phyloP scores from a whole-genome alignment of 768 basidiomycete genomes.

The Lanmaoa rubissima region DNA sequence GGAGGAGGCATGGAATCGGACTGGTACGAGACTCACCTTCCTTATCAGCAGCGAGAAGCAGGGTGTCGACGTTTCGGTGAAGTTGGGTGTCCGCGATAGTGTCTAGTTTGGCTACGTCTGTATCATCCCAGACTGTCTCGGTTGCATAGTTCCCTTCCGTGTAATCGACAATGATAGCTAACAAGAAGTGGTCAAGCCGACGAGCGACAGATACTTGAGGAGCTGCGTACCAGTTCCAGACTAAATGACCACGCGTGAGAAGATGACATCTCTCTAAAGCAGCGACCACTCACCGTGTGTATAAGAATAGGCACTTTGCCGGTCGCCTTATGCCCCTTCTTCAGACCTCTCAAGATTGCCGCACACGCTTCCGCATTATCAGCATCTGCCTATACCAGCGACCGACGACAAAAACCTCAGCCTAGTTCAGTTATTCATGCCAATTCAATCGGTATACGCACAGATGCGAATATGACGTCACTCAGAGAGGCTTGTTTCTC shows the following conservation, averaged over 20 bases:
- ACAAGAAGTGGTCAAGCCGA: not conserved
- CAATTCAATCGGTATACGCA: slow-evolving; percentile 15
- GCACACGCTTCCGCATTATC: slow-evolving; percentile 46
- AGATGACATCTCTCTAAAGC: not conserved
- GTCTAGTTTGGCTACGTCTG: slow-evolving; percentile 45
- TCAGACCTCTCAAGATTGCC: slow-evolving; percentile 52
- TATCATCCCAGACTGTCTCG: slow-evolving; percentile 48
- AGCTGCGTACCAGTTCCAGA: slow-evolving; percentile 46
- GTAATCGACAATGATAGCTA: slow-evolving; percentile 45
- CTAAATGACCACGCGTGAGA: slow-evolving; percentile 25
- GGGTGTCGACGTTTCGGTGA: slow-evolving; percentile 53
- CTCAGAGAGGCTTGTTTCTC: slow-evolving; percentile 44
- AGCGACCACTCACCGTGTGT: slow-evolving; percentile 50
- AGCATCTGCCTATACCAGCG: slow-evolving; percentile 37
- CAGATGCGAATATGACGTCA: slow-evolving; percentile 43
- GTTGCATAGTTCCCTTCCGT: slow-evolving; percentile 40
- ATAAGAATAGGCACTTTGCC: slow-evolving; percentile 50
- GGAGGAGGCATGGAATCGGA: too few species aligned
- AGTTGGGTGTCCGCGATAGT: slow-evolving; percentile 41
- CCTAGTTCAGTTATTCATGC: too few species aligned
- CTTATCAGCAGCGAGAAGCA: slow-evolving; percentile 46
- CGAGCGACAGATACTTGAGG: not conserved
- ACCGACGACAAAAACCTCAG: not conserved
- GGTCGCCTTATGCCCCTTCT: slow-evolving; percentile 41
- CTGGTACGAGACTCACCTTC: slow-evolving; percentile 34